Evolutionary conservation across 2,329 filamentous ascomycete species (phyloP), one percentile per base, ranked within the genome.

Genomic region (Aureobasidium zeae): DNA sequence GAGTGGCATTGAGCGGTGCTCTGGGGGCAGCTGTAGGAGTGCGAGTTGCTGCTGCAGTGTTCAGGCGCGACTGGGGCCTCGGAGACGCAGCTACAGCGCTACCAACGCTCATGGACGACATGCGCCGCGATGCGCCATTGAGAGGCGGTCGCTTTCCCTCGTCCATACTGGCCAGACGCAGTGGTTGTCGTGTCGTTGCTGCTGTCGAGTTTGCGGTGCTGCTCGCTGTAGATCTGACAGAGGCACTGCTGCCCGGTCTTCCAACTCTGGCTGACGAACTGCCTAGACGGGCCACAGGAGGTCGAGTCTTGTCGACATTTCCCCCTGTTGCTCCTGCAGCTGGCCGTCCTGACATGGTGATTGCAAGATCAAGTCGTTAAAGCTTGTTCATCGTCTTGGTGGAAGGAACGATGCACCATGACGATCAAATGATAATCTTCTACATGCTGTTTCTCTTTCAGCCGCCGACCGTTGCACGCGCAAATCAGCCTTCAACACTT

Each of bases 71-170:
- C 4, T 24, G 22, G 34, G 39, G 39, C 16, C 39, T 26, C 3
- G 39, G 13, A 8, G 39, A 32, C 10, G 21, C 26, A 8, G 39
- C 21, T 12, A 34, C 39, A 12, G 15, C 22, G 15, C n/a, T n/a
- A n/a, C n/a, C n/a, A n/a, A n/a, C n/a, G n/a, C 34, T 43, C 39
- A 43, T 43, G 7, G 39, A 43, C 12, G 39, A 43, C 39, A 43
- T 43, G 29, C 39, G 39, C 22, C 39, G 31, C n/a, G 39, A 43
- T n/a, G 34, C 39, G 22, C 39, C 39, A 34, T 43, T 43, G 22
- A 43, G 39, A 5, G 39, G 33, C 16, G 39, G 39, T 43, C 39
- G 25, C 30, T 43, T 43, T 21, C 26, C 26, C 30, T 43, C 39
- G 4, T 43, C 39, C 9, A 34, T 22, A 3, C 22, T 43, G 22